A percentile compares a stretch with the other conserved stretches of the same genome.
These are phyloP conservation scores for Fusarium sp. DNA, from an alignment of 2,329 filamentous ascomycete species.

Conservation along the genomic window DNA sequence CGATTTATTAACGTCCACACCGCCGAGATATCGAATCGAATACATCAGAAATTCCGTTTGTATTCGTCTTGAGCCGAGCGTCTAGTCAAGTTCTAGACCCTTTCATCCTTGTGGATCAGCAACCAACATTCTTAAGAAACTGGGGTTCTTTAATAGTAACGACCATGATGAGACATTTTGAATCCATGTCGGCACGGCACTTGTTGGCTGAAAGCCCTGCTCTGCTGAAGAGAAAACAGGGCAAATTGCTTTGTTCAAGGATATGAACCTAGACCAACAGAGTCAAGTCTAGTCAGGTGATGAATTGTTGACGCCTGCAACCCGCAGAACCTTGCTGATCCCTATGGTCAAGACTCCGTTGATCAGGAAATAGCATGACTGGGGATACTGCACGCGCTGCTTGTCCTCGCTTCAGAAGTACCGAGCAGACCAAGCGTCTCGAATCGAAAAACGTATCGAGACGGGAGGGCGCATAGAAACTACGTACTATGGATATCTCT, in stretches of 20 bases:
- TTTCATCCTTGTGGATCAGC: conserved; percentile 18
- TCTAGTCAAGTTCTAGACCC: conserved; percentile 23
- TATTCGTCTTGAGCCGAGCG: neutral
- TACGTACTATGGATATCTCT: conserved; percentile 3
- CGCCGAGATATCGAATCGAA: conserved; percentile 8
- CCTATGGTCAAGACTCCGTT: neutral
- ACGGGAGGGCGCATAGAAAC: conserved; percentile 16
- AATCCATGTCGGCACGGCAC: conserved; percentile 29
- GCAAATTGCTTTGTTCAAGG: neutral
- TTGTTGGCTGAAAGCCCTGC: conserved; percentile 14
- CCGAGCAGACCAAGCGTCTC: conserved; percentile 21
- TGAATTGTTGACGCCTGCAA: conserved; percentile 40
- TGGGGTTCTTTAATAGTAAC: conserved; percentile 11
- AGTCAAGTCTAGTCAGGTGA: conserved; percentile 43
- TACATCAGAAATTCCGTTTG: neutral
- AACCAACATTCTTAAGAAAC: conserved; percentile 25
- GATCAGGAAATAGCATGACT: neutral
- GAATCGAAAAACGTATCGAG: conserved; percentile 14
- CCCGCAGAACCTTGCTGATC: conserved; percentile 24
- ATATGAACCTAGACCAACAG: conserved; percentile 13
- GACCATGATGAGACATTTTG: conserved; percentile 12
- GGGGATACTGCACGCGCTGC: neutral
- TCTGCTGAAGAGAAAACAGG: neutral
- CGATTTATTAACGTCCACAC: conserved; percentile 12
- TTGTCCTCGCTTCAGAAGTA: conserved; percentile 21